Percentiles rank a stretch among this genome's conserved stretches.
phyloP scores from a whole-genome alignment of 192 early-diverging fungal species.

The Dissophora ornata region DNA sequence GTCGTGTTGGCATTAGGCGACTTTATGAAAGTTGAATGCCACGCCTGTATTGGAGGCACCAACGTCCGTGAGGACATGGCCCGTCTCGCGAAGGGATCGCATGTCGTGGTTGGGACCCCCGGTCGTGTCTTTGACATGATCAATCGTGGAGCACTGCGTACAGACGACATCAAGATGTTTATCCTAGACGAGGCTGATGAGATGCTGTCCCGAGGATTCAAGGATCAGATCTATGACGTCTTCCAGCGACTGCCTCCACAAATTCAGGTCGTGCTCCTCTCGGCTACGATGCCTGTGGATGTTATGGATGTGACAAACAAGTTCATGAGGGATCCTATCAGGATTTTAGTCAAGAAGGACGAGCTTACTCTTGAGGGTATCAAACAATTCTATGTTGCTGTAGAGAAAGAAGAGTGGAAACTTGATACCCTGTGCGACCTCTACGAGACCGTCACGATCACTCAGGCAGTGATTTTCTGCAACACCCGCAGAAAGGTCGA shows the following conservation, averaged over 20 bases:
- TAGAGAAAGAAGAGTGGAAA: constrained; percentile 99
- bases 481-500: constrained; percentile 98
- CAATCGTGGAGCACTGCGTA: constrained; percentile 81
- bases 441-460: constrained; percentile 96
- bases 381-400: constrained; percentile 93
- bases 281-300: constrained; percentile 93
- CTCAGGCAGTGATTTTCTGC: constrained; percentile 99
- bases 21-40: constrained; percentile 92
- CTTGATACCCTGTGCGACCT: constrained; percentile 96
- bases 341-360: constrained; percentile 82
- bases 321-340: too few species aligned
- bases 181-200: constrained; percentile 89
- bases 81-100: constrained; percentile 67
- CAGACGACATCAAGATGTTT: constrained; percentile 90
- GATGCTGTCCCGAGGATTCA: constrained; percentile 96
- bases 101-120: constrained; percentile 96
- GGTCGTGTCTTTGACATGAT: constrained; percentile 98
- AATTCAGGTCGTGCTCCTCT: constrained; percentile 94
- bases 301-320: constrained; percentile 73
- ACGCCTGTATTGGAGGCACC: constrained; percentile 97
- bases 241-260: constrained; percentile 85
- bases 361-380: constrained; percentile 93
- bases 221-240: constrained; percentile 94
- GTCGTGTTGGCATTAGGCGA: constrained; percentile 92
- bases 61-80: constrained; percentile 87